Percentiles rank a stretch among this genome's conserved stretches.
Evolutionary conservation across 805 yeast species (phyloP).

Genomic region (Kodamaea leandrae): DNA sequence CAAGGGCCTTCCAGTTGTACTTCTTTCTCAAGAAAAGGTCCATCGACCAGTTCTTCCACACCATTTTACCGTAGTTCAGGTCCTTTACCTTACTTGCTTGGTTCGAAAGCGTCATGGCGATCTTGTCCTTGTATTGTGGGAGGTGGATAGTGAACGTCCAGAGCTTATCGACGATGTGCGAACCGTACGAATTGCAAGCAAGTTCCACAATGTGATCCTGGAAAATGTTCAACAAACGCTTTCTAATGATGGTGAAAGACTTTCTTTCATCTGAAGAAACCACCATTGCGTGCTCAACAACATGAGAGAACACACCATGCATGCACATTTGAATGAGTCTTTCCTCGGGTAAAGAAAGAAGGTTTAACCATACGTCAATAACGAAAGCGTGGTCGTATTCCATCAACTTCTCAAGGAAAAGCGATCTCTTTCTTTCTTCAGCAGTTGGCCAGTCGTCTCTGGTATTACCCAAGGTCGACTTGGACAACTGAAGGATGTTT

Average conservation of each 20-base stretch:
- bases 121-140: constrained; percentile 81
- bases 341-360: constrained; percentile 59
- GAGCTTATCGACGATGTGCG: constrained; percentile 81
- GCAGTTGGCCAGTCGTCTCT: constrained; percentile 91
- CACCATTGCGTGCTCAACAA: constrained; percentile 60
- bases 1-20: constrained; percentile 75
- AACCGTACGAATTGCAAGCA: constrained; percentile 84
- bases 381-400: constrained; percentile 63
- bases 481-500: constrained; percentile 59
- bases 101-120: constrained; percentile 63
- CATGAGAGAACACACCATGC: constrained; percentile 91
- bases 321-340: constrained; percentile 69
- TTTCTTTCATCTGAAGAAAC: constrained; percentile 45
- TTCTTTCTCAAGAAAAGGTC: constrained; percentile 72
- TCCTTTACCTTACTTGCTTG: constrained; percentile 72
- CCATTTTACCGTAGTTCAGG: constrained; percentile 82
- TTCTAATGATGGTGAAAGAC: constrained; percentile 53
- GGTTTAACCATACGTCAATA: constrained; percentile 54
- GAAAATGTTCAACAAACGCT: constrained; percentile 65
- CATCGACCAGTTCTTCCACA: constrained; percentile 94
- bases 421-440: constrained; percentile 76
- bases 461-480: constrained; percentile 77
- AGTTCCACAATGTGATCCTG: constrained; percentile 54
- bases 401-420: constrained; percentile 71
- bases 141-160: constrained; percentile 78